phyloP scores from a whole-genome alignment of 331 rosid genomes.

The Arachis monticola region DNA sequence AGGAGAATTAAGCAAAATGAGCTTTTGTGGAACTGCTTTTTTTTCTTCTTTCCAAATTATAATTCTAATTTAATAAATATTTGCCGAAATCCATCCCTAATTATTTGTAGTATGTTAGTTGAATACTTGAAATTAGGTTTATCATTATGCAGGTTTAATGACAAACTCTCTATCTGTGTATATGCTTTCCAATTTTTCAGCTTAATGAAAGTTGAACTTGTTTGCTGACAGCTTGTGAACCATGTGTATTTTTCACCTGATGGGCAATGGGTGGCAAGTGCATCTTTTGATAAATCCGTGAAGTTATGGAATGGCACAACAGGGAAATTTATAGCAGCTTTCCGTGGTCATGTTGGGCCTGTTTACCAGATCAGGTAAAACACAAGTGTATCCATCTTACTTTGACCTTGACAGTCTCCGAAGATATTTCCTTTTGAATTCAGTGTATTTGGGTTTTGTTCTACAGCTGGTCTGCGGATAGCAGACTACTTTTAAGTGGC shows the following conservation, averaged over 20 bases:
- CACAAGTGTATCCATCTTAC: constrained; percentile 2
- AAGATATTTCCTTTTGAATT: constrained; percentile 28
- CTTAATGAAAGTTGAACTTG: constrained; percentile 18
- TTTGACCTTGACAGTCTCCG: constrained; percentile 5
- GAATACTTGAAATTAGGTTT: constrained; percentile 26
- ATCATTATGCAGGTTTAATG: not conserved
- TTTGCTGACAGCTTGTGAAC: constrained; percentile 75
- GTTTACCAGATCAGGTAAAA: constrained; percentile 91
- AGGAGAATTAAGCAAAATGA: constrained; percentile 14
- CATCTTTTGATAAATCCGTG: constrained; percentile 93
- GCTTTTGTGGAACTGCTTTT: too few relatives aligned
- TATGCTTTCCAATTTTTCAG: constrained; percentile 7
- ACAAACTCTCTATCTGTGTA: not conserved
- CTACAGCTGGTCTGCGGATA: constrained; percentile 95
- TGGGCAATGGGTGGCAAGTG: constrained; percentile 98
- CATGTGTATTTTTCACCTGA: constrained; percentile 96
- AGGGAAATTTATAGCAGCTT: constrained; percentile 79
- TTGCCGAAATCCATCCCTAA: not conserved
- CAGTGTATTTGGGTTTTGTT: constrained; percentile 30
- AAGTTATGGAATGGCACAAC: constrained; percentile 91
- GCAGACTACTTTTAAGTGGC: constrained; percentile 92
- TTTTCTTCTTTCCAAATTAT: not conserved
- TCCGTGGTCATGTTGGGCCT: constrained; percentile 94
- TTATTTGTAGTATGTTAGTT: not conserved
- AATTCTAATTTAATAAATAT: not conserved